These are phyloP conservation scores for Blastocystis sp. DNA, from an alignment of 352 stramenopile genomes.

Conservation along the genomic window DNA sequence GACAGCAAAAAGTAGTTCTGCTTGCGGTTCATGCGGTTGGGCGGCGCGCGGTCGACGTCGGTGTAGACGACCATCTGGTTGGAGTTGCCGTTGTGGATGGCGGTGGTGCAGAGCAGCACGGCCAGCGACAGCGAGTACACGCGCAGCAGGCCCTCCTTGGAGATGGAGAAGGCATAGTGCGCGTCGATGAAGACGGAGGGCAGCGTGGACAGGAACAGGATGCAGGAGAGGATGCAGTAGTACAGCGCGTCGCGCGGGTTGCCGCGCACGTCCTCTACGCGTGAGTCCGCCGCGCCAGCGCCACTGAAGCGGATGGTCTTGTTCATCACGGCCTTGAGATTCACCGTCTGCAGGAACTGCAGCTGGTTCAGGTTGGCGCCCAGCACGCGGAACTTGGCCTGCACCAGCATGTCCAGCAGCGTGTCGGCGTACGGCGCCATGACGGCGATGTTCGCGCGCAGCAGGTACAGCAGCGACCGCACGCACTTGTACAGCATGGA, in stretches of 20 bases:
- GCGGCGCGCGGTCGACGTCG: background rate
- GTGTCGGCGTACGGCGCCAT: slow-evolving; percentile 13
- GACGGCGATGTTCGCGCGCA: background rate
- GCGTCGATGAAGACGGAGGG: slow-evolving; percentile 41
- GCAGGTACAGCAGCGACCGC: slow-evolving; percentile 26
- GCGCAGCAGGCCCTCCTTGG: background rate
- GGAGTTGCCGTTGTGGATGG: slow-evolving; percentile 26
- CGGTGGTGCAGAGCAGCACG: background rate
- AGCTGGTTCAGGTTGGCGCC: background rate
- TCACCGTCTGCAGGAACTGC: slow-evolving; percentile 14
- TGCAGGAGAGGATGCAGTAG: slow-evolving; percentile 39
- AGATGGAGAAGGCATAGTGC: slow-evolving; percentile 44
- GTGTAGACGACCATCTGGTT: slow-evolving; percentile 37
- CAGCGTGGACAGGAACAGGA: slow-evolving; percentile 51
- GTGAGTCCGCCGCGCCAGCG: background rate
- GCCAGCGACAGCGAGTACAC: slow-evolving; percentile 44
- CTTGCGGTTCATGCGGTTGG: slow-evolving; percentile 16
- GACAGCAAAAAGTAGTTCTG: slow-evolving; percentile 41
- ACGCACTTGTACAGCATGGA: slow-evolving; percentile 8
- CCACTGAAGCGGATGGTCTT: slow-evolving; percentile 43
- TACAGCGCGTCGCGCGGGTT: slow-evolving; percentile 24
- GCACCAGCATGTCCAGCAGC: slow-evolving; percentile 23
- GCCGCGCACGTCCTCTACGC: slow-evolving; percentile 31
- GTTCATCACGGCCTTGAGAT: slow-evolving; percentile 47
- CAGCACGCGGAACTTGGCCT: slow-evolving; percentile 9